Conservation (phyloP, 2,329 filamentous ascomycete species). For the Seiridium unicorne region DNA sequence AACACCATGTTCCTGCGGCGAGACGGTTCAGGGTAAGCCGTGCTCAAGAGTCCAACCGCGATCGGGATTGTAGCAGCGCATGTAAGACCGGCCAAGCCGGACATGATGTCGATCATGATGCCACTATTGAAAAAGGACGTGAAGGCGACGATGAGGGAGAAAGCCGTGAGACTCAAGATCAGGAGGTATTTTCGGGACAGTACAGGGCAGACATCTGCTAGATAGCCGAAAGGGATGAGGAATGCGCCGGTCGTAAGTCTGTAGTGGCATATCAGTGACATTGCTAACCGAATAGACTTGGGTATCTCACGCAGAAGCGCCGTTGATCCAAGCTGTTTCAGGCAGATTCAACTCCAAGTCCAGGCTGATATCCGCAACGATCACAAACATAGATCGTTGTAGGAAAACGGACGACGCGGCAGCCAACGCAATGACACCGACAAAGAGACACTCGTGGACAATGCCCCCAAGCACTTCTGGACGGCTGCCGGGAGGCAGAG, state of each 20-base stretch:
- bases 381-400: slow-evolving; percentile 28
- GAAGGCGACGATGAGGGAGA: slow-evolving; percentile 24
- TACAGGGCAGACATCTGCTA: slow-evolving; percentile 24
- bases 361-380: slow-evolving; percentile 23
- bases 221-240: slow-evolving; percentile 28
- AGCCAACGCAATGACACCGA: slow-evolving; percentile 26
- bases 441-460: slow-evolving; percentile 25
- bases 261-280: background rate
- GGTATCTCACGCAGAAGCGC: slow-evolving; percentile 27
- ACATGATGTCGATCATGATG: slow-evolving; percentile 27
- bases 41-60: slow-evolving; percentile 28
- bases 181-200: slow-evolving; percentile 28
- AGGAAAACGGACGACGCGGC: slow-evolving; percentile 30
- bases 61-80: slow-evolving; percentile 31
- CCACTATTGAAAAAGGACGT: slow-evolving; percentile 25
- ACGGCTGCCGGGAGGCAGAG: slow-evolving; percentile 21
- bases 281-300: background rate
- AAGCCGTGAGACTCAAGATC: slow-evolving; percentile 23
- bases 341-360: slow-evolving; percentile 26
- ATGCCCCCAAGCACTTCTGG: slow-evolving; percentile 24
- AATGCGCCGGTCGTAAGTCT: slow-evolving; percentile 30
- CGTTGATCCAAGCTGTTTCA: slow-evolving; percentile 28
- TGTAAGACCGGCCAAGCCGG: slow-evolving; percentile 27
- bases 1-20: slow-evolving; percentile 30
- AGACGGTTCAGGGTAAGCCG: slow-evolving; percentile 26